phyloP scores from a whole-genome alignment of 495 filamentous ascomycete genomes.

The Penicillium canescens region DNA sequence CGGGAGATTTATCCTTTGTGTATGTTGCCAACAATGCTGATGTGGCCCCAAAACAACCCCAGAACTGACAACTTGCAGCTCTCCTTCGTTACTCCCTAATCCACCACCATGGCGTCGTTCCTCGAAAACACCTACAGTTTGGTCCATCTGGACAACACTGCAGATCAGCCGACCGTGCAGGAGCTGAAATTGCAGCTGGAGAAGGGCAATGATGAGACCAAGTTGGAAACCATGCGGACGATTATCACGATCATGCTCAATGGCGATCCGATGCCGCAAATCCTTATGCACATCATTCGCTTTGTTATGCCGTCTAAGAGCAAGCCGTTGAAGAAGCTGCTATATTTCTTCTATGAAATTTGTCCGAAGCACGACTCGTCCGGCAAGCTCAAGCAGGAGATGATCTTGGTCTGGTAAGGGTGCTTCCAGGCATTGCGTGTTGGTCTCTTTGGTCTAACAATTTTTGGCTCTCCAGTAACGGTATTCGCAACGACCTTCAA shows the following conservation, averaged over 20 bases:
- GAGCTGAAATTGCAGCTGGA: constrained; percentile 94
- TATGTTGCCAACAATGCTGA: constrained; percentile 22
- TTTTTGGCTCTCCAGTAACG: constrained; percentile 64
- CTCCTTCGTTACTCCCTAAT: constrained; percentile 30
- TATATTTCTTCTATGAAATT: constrained; percentile 99
- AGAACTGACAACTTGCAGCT: constrained; percentile 43
- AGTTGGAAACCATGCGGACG: constrained; percentile 98
- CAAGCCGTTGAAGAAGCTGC: constrained; percentile 94
- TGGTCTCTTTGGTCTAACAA: constrained; percentile 18
- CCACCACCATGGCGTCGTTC: constrained; percentile 84
- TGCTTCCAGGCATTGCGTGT: not conserved
- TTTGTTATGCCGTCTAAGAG: constrained; percentile 98
- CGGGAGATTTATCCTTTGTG: constrained; percentile 33
- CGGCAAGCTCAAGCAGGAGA: constrained; percentile 98
- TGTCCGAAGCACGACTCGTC: constrained; percentile 90
- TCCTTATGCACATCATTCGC: constrained; percentile 99
- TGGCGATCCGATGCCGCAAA: constrained; percentile 89
- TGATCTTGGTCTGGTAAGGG: constrained; percentile 96
- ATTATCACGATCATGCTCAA: constrained; percentile 97
- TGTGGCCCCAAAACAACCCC: constrained; percentile 37
- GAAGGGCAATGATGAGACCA: constrained; percentile 95
- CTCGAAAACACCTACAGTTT: constrained; percentile 92
- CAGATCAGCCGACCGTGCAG: constrained; percentile 85
- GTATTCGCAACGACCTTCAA: constrained; percentile 95
- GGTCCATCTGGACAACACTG: constrained; percentile 92